A percentile compares a stretch with the other conserved stretches of the same genome.
phyloP scores from a whole-genome alignment of 257 asterid genomes.

The Echium plantagineum region DNA sequence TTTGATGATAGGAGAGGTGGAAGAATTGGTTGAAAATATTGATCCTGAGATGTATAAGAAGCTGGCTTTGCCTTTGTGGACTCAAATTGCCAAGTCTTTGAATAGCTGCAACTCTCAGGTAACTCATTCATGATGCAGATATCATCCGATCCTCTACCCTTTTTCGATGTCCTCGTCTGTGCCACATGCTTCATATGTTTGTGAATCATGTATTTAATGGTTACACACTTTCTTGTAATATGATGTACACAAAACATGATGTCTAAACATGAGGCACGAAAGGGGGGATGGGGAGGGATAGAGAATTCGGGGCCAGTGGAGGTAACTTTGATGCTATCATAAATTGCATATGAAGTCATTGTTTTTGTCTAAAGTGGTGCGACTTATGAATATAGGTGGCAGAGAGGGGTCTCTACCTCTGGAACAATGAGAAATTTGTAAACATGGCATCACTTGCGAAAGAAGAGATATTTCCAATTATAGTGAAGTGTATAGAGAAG shows the following conservation, averaged over 20 bases:
- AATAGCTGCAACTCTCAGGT: slow-evolving; percentile 81
- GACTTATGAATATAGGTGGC: slow-evolving; percentile 39
- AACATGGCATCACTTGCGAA: slow-evolving; percentile 54
- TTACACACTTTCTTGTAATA: too few species aligned
- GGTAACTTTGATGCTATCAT: too few species aligned
- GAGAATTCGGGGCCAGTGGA: too few species aligned
- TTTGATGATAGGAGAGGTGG: slow-evolving; percentile 59
- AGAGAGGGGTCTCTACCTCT: slow-evolving; percentile 64
- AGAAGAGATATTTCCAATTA: slow-evolving; percentile 45
- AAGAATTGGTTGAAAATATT: slow-evolving; percentile 49
- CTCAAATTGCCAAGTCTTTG: slow-evolving; percentile 48
- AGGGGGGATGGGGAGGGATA: too few species aligned
- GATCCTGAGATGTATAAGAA: slow-evolving; percentile 28
- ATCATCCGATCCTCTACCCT: too few species aligned
- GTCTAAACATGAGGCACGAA: too few species aligned
- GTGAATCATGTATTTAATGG: too few species aligned
- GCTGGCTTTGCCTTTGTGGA: slow-evolving; percentile 54
- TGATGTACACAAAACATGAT: too few species aligned
- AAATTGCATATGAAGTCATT: too few species aligned
- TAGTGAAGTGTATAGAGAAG: slow-evolving; percentile 61
- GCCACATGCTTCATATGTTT: too few species aligned
- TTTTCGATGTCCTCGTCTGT: too few species aligned
- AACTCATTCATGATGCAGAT: neutral
- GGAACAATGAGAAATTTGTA: slow-evolving; percentile 81
- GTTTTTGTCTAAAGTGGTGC: too few species aligned